These are phyloP conservation scores for Straminergon stramineum DNA, from an alignment of 225 moss, liverwort and hornwort genomes.

Conservation along the genomic window DNA sequence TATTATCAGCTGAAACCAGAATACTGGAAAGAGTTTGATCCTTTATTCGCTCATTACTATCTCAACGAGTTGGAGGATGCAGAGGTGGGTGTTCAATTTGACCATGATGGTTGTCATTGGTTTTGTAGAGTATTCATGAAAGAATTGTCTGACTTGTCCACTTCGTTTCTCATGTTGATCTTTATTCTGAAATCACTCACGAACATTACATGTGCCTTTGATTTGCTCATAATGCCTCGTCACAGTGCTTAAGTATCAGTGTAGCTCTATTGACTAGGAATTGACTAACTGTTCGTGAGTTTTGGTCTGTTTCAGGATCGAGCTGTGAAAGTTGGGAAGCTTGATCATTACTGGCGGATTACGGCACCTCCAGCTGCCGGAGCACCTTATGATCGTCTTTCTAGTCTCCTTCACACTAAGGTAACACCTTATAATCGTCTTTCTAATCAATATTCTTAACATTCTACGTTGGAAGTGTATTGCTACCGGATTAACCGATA, in stretches of 20 bases:
- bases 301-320: slow-evolving; percentile 51
- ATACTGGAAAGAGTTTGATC: slow-evolving; percentile 94
- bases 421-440: slow-evolving; percentile 53
- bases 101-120: neutral
- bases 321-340: slow-evolving; percentile 75
- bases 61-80: slow-evolving; percentile 86
- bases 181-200: neutral
- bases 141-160: neutral
- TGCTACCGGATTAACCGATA: neutral
- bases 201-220: neutral
- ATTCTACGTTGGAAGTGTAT: neutral
- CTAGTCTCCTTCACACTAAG: slow-evolving; percentile 72
- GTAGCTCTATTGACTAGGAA: neutral
- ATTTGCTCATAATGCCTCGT: neutral
- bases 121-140: neutral
- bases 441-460: neutral
- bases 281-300: neutral
- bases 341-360: slow-evolving; percentile 74
- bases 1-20: slow-evolving; percentile 86
- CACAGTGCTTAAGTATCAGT: neutral
- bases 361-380: slow-evolving; percentile 44
- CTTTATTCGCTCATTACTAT: slow-evolving; percentile 92
- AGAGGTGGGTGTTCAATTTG: slow-evolving; percentile 39
- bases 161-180: neutral
- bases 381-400: slow-evolving; percentile 70